Conservation (phyloP, 345 rosid species). For the Mangifera indica region DNA sequence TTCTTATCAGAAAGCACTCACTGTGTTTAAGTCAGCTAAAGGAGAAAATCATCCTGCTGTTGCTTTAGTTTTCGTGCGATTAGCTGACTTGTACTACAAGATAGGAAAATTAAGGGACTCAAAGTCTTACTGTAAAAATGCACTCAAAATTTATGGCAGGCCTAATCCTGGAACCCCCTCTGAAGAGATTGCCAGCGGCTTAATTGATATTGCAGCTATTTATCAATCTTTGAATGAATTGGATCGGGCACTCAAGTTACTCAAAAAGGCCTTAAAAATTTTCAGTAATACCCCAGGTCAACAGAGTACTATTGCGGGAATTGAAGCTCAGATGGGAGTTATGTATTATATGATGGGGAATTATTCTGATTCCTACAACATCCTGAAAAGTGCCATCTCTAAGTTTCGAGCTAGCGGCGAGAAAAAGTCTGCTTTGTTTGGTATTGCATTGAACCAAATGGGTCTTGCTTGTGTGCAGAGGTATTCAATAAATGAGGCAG, state of each 20-base stretch:
- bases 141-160: constrained; percentile 62
- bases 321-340: constrained; percentile 93
- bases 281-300: constrained; percentile 63
- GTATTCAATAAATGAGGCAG: constrained; percentile 78
- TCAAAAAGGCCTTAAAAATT: constrained; percentile 64
- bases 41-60: constrained; percentile 83
- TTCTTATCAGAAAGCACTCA: constrained; percentile 82
- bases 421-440: constrained; percentile 73
- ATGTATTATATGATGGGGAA: constrained; percentile 84
- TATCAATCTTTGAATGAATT: constrained; percentile 80
- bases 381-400: constrained; percentile 58
- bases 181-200: constrained; percentile 81
- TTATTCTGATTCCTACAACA: constrained; percentile 60
- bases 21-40: constrained; percentile 66
- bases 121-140: constrained; percentile 77
- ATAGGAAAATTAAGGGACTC: constrained; percentile 80
- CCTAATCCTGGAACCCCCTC: constrained; percentile 52
- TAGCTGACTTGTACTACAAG: constrained; percentile 83
- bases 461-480: constrained; percentile 83
- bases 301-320: constrained; percentile 76
- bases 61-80: constrained; percentile 79
- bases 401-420: constrained; percentile 79
- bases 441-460: constrained; percentile 85
- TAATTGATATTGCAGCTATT: constrained; percentile 78
- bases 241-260: constrained; percentile 59